Base-by-base conservation (phyloP, 345 rosid species). In the Aquilaria sinensis region DNA sequence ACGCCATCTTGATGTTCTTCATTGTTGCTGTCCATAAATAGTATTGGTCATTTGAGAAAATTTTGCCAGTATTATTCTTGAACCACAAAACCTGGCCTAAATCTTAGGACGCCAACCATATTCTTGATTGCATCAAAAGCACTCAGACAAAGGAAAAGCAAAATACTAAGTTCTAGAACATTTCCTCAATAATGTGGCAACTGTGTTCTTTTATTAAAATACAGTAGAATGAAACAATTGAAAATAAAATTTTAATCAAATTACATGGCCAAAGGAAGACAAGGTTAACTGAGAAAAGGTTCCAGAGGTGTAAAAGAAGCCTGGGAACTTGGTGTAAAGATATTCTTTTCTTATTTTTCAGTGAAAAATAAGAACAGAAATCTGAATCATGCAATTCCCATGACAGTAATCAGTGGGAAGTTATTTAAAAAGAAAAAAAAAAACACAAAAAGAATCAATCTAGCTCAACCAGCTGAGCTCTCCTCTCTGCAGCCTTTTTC, bases 401-500 rank as follows among this genome's bases (percentile, higher is more conserved):
- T 37, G 5, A 37, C 5, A 4, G 2, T 37, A 5, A 37, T 37
- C 3, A 37, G 43, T 37, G 8, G 8, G 7, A 37, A 2, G 43
- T 37, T 37, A 37, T 37, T 37, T 37, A 37, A 9, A 37, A 9
- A 37, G 5, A 11, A 55, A 29, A 46, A 5, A 55, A 31, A 12
- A n/a, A 56, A 33, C 43, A 56, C 10, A 43, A 64, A 45, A 58
- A 1, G 2, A 30, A 60, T 79, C 67, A 85, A 31, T 88, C 89
- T 2, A 86, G 78, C 85, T 90, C 96, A 67, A 84, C 92, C 61
- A 88, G 83, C 69, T 82, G 92, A 75, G 96, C 94, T 72, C 86
- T 86, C 70, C 88, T 86, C 77, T 86, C 89, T 53, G 96, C 98
- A 72, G 97, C 98, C 76, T 67, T 86, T 80, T 88, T 93, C 81